A percentile compares a stretch with the other conserved stretches of the same genome.
Evolutionary conservation across 2,329 filamentous ascomycete species (phyloP).

Genomic region (Stemphylium beticola): DNA sequence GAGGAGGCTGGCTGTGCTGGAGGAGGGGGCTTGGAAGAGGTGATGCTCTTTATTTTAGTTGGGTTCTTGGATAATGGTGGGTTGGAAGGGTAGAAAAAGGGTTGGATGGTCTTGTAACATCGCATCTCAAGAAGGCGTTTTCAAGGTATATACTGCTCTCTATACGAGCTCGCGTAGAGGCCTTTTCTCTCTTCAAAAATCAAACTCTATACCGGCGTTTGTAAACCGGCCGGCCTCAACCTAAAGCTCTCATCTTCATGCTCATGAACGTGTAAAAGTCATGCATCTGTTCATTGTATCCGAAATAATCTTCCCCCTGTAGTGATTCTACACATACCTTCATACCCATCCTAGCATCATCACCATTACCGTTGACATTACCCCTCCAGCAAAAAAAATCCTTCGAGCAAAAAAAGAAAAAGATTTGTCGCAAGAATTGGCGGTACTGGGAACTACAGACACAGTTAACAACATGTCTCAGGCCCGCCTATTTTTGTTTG

Average conservation of each 20-base stretch:
- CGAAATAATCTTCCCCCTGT: no score
- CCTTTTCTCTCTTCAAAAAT: no score
- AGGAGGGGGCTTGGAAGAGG: conserved; percentile 25
- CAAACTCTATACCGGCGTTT: no score
- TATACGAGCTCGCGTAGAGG: no score
- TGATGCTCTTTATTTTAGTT: background rate
- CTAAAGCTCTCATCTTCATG: no score
- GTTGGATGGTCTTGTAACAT: background rate
- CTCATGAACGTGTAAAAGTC: no score
- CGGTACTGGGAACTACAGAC: conserved; percentile 36
- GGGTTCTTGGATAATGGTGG: background rate
- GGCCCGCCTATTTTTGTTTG: background rate
- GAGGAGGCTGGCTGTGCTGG: conserved; percentile 66
- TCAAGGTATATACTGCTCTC: background rate
- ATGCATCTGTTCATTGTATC: no score
- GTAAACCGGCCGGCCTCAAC: no score
- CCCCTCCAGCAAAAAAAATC: background rate
- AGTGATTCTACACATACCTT: no score
- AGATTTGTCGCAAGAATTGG: conserved; percentile 25
- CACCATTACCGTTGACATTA: no score
- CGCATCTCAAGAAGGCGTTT: background rate
- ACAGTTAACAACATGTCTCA: conserved; percentile 23
- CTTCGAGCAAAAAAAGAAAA: conserved; percentile 13
- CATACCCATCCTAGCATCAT: no score
- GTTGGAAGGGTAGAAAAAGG: no score